Base-by-base conservation (phyloP, 306 rosid species). In the Argentina anserina region DNA sequence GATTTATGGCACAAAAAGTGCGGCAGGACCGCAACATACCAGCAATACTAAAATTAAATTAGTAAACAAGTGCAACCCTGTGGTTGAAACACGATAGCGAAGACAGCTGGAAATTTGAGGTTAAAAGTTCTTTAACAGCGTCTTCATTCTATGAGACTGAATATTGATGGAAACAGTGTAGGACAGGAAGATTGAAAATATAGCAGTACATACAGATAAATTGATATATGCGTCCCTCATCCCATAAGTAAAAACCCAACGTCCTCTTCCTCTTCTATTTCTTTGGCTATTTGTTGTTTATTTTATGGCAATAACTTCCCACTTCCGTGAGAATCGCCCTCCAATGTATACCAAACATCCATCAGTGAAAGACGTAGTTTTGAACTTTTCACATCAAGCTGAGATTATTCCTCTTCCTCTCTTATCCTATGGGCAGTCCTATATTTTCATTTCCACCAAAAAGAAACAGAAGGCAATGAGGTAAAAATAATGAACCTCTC, bases 401-500 rank as follows among this genome's bases (percentile, higher is more conserved):
- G 26, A 28, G 63, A 28, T 26, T 58, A 28, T 13, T 39, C 53
- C 3, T 59, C 42, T 56, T 56, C 66, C 40, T 56, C 11, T 15
- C 39, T 40, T 9, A 71, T 9, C n/a, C 6, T 41, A 71, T 40
- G 8, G 29, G 53, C 56, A 37, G 36, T 62, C 39, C 29, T 23
- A 15, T 36, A 64, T 23, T 17, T 25, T 26, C n/a, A 6, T 21
- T 33, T 31, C 0, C 10, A 9, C 7, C 5, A 71, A 74, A 63
- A 1, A n/a, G 13, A 23, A 2, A 17, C 15, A 33, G 69, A 34
- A 28, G 15, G 6, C 45, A 40, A 46, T 29, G 63, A 21, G 23
- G 23, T 80, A 1, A 61, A 61, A 61, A 82, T 26, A 81, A 42
- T 82, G 14, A 49, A 95, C 97, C 99, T 95, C 97, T 90, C 83